phyloP scores from a whole-genome alignment of 805 yeast genomes.

The Hanseniaspora pseudoguilliermondii region DNA sequence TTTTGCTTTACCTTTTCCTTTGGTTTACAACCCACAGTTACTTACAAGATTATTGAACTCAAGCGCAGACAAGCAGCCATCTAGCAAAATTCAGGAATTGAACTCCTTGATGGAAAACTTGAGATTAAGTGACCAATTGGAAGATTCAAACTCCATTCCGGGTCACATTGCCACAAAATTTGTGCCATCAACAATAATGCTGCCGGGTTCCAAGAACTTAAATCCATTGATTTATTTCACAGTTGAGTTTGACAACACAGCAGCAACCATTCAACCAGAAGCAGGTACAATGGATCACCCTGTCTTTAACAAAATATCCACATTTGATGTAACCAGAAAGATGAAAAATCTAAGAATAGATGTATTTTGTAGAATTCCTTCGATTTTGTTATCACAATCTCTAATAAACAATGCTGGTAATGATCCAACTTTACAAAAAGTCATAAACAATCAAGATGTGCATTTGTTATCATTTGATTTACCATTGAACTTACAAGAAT shows the following conservation, averaged over 20 bases:
- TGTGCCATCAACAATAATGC: conserved; percentile 43
- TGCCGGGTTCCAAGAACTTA: conserved; percentile 42
- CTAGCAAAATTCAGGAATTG: conserved; percentile 22
- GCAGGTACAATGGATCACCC: conserved; percentile 70
- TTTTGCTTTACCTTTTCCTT: conserved; percentile 56
- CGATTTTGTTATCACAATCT: conserved; percentile 39
- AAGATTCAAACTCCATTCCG: conserved; percentile 16
- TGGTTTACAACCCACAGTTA: conserved; percentile 51
- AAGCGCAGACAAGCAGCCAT: conserved; percentile 7
- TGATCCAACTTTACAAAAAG: conserved; percentile 24
- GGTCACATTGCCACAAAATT: conserved; percentile 24
- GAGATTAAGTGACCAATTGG: conserved; percentile 14
- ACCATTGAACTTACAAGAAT: conserved; percentile 41
- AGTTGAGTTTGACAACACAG: conserved; percentile 88
- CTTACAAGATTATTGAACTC: conserved; percentile 54
- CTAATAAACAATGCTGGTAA: conserved; percentile 25
- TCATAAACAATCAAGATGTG: conserved; percentile 47
- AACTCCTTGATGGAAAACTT: conserved; percentile 12
- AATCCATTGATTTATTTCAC: conserved; percentile 72
- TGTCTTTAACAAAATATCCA: conserved; percentile 75
- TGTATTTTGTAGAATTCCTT: conserved; percentile 67
- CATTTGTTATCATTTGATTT: conserved; percentile 61
- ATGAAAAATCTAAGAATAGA: conserved; percentile 56
- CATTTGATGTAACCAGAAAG: conserved; percentile 72
- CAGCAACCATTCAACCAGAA: conserved; percentile 74